phyloP scores from a whole-genome alignment of 495 filamentous ascomycete genomes.

The Podospora appendiculata region DNA sequence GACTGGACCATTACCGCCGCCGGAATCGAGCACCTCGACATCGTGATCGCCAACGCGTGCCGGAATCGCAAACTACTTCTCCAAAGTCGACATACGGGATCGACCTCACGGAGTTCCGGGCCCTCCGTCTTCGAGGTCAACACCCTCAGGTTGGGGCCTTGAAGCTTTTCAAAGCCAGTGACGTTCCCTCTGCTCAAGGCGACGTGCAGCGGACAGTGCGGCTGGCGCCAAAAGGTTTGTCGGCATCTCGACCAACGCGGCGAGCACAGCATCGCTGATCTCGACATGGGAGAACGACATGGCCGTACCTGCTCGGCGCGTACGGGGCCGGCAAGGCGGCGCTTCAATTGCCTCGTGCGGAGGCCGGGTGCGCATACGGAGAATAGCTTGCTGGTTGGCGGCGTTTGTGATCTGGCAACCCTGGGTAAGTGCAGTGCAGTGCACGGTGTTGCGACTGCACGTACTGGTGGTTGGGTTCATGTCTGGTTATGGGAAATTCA shows the following conservation, averaged over 20 bases:
- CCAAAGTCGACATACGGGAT: constrained; percentile 5
- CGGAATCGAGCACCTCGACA: constrained; percentile 19
- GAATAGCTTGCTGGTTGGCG: constrained; percentile 27
- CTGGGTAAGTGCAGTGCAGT: constrained; percentile 8
- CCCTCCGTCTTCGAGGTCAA: constrained; percentile 36
- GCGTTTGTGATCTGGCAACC: constrained; percentile 28
- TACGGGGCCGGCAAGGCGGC: constrained; percentile 35
- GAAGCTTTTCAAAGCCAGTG: constrained; percentile 35
- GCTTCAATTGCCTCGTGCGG: constrained; percentile 31
- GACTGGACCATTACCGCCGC: constrained; percentile 3
- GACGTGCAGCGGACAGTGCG: not conserved
- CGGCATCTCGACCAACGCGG: constrained; percentile 10
- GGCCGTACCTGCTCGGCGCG: constrained; percentile 21
- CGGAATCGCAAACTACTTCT: not conserved
- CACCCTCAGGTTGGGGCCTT: constrained; percentile 25
- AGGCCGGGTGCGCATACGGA: constrained; percentile 30
- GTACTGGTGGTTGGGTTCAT: no score
- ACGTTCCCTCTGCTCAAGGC: constrained; percentile 24
- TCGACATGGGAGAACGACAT: not conserved
- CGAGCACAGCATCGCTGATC: not conserved
- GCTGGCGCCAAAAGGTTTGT: constrained; percentile 28
- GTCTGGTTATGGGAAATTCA: no score
- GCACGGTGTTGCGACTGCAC: no score
- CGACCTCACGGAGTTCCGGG: constrained; percentile 17
- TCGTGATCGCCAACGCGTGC: constrained; percentile 24